A percentile compares a stretch with the other conserved stretches of the same genome.
These are phyloP conservation scores for Datura wrightii DNA, from an alignment of 257 asterid species.

Conservation along the genomic window DNA sequence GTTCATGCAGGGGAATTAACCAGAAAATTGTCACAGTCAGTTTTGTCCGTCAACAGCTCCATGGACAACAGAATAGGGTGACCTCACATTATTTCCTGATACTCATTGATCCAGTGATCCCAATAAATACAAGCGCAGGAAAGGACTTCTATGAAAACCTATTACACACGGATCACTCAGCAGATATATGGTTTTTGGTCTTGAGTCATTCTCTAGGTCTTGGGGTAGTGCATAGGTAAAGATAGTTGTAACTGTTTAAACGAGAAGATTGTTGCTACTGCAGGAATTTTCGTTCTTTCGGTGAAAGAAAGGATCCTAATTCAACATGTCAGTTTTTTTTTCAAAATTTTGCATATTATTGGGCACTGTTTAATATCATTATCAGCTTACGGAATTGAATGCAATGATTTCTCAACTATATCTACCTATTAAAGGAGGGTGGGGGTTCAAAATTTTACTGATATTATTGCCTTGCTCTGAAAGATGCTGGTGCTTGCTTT, in stretches of 20 bases:
- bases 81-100: slow-evolving; percentile 2
- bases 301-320: background rate
- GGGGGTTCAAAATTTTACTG: background rate
- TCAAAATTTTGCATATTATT: background rate
- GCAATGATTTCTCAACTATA: slow-evolving; percentile 16
- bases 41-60: background rate
- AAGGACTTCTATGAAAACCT: background rate
- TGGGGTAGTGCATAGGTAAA: background rate
- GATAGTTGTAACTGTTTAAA: background rate
- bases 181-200: background rate
- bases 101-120: slow-evolving; percentile 4
- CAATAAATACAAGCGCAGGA: background rate
- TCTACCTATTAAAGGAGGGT: background rate
- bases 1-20: slow-evolving; percentile 8
- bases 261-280: background rate
- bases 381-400: background rate
- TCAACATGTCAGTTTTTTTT: background rate
- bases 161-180: background rate
- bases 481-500: background rate
- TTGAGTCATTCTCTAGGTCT: background rate
- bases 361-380: background rate
- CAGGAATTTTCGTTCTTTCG: background rate
- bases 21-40: background rate
- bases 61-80: background rate
- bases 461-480: slow-evolving; percentile 7